These are phyloP conservation scores for Xylaria venustula DNA, from an alignment of 495 filamentous ascomycete genomes.

Conservation along the genomic window DNA sequence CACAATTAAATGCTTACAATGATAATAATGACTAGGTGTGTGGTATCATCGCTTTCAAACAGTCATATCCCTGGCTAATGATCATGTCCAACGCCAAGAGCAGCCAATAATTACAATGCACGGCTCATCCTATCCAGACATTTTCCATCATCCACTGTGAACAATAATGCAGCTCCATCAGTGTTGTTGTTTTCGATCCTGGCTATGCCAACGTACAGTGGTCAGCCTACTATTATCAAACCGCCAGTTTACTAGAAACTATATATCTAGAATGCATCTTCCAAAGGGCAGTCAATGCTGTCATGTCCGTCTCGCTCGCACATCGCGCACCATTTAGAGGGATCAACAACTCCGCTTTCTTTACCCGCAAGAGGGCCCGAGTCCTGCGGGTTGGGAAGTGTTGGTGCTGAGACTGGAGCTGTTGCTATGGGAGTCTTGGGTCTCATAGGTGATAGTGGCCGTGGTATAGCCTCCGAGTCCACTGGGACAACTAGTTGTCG, in stretches of 20 bases:
- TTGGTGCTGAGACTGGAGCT: constrained; percentile 14
- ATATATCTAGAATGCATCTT: constrained; percentile 63
- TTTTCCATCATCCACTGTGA: background rate
- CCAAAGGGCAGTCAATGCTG: constrained; percentile 92
- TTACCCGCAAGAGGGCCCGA: constrained; percentile 79
- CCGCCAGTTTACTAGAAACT: background rate
- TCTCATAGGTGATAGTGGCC: constrained; percentile 52
- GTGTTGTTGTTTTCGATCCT: background rate
- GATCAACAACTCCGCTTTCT: constrained; percentile 73
- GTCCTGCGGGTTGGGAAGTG: constrained; percentile 61
- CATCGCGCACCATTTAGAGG: constrained; percentile 91
- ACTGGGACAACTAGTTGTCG: constrained; percentile 40
- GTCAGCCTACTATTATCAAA: background rate
- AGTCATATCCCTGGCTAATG: constrained; percentile 13
- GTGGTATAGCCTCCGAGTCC: constrained; percentile 43
- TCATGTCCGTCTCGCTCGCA: constrained; percentile 96
- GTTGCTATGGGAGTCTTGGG: constrained; percentile 22
- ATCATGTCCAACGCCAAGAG: constrained; percentile 15
- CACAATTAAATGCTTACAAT: background rate
- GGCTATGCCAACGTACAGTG: background rate
- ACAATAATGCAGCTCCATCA: background rate
- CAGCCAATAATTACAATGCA: constrained; percentile 4
- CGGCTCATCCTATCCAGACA: background rate
- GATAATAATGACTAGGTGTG: constrained; percentile 16
- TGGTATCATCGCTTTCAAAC: constrained; percentile 34